phyloP scores from a whole-genome alignment of 345 rosid genomes.

The Clausena lansium region DNA sequence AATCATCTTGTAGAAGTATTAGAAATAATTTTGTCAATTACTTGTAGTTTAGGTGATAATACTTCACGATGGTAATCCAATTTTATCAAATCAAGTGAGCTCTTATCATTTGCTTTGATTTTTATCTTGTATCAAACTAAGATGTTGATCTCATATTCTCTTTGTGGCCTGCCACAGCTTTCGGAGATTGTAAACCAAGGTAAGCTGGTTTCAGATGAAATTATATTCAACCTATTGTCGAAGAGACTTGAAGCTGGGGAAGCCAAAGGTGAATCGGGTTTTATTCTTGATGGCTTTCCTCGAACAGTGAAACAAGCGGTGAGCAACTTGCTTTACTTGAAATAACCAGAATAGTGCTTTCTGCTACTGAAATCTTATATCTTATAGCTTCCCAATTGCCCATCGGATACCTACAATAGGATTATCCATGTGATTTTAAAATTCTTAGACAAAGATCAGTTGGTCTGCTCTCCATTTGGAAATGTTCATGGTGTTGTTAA shows the following conservation, averaged over 20 bases:
- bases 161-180: constrained; percentile 44
- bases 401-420: neutral
- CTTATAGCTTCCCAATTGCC: neutral
- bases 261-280: constrained; percentile 85
- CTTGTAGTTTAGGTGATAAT: neutral
- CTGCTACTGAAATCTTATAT: neutral
- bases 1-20: neutral
- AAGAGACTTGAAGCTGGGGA: constrained; percentile 83
- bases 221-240: constrained; percentile 61
- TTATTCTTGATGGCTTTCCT: constrained; percentile 95
- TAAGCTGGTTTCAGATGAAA: constrained; percentile 83
- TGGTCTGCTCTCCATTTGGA: neutral
- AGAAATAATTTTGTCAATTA: neutral
- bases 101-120: neutral
- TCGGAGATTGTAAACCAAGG: constrained; percentile 85
- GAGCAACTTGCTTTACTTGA: constrained; percentile 22
- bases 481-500: neutral
- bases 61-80: neutral
- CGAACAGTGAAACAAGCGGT: constrained; percentile 92
- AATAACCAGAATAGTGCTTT: neutral
- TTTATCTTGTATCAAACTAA: neutral
- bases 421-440: neutral
- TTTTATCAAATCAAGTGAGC: neutral
- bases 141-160: neutral
- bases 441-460: neutral